Evolutionary conservation across 176 grass and related monocot genomes (phyloP), one percentile per base, ranked within the genome.

Genomic region (Hsuehochloa calcarea): DNA sequence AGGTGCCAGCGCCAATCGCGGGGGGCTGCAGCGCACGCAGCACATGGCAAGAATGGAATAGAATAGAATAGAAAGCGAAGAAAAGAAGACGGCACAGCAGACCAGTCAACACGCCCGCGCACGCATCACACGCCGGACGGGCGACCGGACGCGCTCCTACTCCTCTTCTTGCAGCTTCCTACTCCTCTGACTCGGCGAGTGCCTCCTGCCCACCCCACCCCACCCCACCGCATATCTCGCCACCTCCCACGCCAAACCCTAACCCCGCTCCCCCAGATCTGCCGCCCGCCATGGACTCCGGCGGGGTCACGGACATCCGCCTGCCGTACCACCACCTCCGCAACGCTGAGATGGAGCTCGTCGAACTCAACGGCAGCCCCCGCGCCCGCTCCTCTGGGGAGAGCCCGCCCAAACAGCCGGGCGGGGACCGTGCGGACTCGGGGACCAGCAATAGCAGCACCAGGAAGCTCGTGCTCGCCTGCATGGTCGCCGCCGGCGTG

Each of bases 401-500:
- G 19, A 68, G 22, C 4, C 1, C 44, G 35, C 45, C 60, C 78
- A 81, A 79, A 56, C 72, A 86, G 45, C 49, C 7, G 37, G 74
- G 4, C 37, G 27, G 37, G 16, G 35, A 59, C 7, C 65, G 70
- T 26, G 13, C 16, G 34, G 64, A 16, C 66, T 29, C 8, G 9
- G 47, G 22, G 55, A 12, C 10, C 14, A 19, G 78, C 78, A 69
- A 84, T 77, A 95, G 38, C 14, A 19, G 78, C 79, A 70, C 86
- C 78, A 95, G 39, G 78, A 89, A 43, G 80, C 79, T 94, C 15
- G 88, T 98, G 38, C 93, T 98, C 1, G 92, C 93, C 52, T 98
- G 93, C 83, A 98, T 79, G 87, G 93, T 98, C 62, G 96, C 91
- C 43, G 96, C 96, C 1, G 96, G 96, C 44, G 96, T 98, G n/a